Evolutionary conservation across 2,329 filamentous ascomycete genomes (phyloP), one percentile per base, ranked within the genome.

Genomic region (Fusarium multiceps): DNA sequence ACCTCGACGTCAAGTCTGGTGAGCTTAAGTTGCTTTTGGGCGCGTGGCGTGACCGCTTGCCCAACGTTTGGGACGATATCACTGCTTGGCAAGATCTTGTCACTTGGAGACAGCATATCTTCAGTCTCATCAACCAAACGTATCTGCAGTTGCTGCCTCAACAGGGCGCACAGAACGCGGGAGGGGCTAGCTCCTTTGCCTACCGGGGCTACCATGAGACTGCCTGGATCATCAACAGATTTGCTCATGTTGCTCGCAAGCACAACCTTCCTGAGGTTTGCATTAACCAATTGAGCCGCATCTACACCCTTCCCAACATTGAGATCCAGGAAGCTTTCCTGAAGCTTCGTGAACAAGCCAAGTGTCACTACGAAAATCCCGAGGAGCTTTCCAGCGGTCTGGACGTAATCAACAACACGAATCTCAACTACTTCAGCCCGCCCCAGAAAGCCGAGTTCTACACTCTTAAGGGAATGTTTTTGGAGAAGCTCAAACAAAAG

Each of bases 41-140:
- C 57, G 96, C 95, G 10, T 99, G 96, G 96, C 90, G 96, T 61
- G 96, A 99, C 78, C 89, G 96, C 50, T 83, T 99, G 55, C 96
- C 96, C 3, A 99, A 99, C 77, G 92, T 97, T 6, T 99, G 96
- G 96, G 96, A 99, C 78, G 96, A 99, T 79, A 99, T 99, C 80
- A 97, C 97, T 70, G 93, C 96, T 41, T 99, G 96, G 96, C 96
- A 99, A 79, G 97, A 99, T 78, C 85, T 99, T 42, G 96, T 99
- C n/a, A 99, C 96, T 3, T 99, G 96, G 96, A 90, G 96, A 72
- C 97, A 99, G 78, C 96, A 99, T 80, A 98, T 99, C 65, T 99
- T 99, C 83, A 92, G 94, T 60, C 87, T 99, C 25, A 98, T 99
- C 82, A 99, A 99, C 78, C 89, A 89, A 50, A 97, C 94, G 0